These are phyloP conservation scores for Cryptococcus deneoformans DNA, from an alignment of 1,284 basidiomycete species.

Conservation along the genomic window DNA sequence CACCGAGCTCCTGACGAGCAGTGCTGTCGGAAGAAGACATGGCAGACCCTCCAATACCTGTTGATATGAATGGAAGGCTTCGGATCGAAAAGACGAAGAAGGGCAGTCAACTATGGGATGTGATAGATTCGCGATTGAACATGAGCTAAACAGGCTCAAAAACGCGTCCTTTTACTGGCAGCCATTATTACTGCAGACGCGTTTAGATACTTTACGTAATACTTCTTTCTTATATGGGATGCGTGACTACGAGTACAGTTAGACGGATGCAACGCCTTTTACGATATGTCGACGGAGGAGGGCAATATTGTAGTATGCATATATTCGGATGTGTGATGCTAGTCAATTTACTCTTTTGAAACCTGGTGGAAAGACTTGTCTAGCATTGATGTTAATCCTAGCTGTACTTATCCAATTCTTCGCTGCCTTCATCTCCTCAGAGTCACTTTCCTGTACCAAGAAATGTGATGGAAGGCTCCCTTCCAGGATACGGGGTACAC, in stretches of 20 bases:
- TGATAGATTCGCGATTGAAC: no score
- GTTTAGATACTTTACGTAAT: neutral
- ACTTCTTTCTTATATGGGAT: no score
- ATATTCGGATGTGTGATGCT: neutral
- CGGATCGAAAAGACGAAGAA: no score
- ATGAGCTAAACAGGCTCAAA: neutral
- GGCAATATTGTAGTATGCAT: no score
- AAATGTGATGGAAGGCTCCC: slow-evolving; percentile 68
- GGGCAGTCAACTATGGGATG: no score
- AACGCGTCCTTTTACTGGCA: neutral
- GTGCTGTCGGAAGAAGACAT: slow-evolving; percentile 25
- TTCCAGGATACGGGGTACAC: slow-evolving; percentile 83
- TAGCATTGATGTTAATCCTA: slow-evolving; percentile 79
- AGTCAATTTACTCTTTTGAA: slow-evolving; percentile 18
- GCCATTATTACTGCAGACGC: neutral
- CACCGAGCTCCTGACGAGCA: slow-evolving; percentile 26
- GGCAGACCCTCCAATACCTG: neutral
- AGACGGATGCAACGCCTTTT: no score
- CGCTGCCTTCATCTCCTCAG: slow-evolving; percentile 53
- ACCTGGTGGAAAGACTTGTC: slow-evolving; percentile 61
- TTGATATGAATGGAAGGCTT: no score
- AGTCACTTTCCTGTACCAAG: slow-evolving; percentile 26
- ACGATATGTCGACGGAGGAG: neutral
- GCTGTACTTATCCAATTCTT: slow-evolving; percentile 52
- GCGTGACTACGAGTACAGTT: no score